Percentiles rank a stretch among this genome's conserved stretches.
Evolutionary conservation across 805 yeast species (phyloP).

Genomic region (Myxozyma vanderwaltii): DNA sequence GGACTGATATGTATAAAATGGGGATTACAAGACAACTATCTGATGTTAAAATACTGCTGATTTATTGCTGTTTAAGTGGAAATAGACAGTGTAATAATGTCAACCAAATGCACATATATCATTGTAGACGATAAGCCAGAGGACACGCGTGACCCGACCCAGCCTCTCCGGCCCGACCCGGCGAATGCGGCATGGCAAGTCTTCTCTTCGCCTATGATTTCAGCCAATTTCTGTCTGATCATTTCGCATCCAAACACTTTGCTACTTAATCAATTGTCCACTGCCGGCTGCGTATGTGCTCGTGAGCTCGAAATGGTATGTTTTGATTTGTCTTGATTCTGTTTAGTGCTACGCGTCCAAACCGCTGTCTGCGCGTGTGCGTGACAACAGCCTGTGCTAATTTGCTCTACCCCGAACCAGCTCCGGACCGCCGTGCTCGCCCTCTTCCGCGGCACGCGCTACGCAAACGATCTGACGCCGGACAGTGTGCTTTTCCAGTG

Average conservation of each 20-base stretch:
- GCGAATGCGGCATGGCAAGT: too few species aligned
- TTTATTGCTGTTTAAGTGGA: too few species aligned
- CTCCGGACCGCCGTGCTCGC: conserved; percentile 33
- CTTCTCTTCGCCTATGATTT: not conserved
- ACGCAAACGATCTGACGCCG: conserved; percentile 27
- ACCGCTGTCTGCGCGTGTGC: too few species aligned
- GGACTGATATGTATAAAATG: too few species aligned
- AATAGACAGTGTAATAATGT: too few species aligned
- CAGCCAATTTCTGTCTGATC: not conserved
- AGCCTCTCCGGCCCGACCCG: not conserved
- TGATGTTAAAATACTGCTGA: too few species aligned
- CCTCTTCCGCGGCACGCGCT: conserved; percentile 28
- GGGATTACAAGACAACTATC: too few species aligned
- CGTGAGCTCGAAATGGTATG: conserved; percentile 7
- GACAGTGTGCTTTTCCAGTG: conserved; percentile 9
- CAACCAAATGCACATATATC: too few species aligned
- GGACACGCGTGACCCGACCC: not conserved
- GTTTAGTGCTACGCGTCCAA: not conserved
- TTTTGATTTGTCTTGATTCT: not conserved
- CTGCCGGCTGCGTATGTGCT: conserved; percentile 10
- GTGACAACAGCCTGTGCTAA: not conserved
- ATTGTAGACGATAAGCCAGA: too few species aligned
- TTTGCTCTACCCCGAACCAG: conserved; percentile 5
- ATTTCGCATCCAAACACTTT: too few species aligned
- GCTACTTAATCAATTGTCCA: not conserved